Conservation (phyloP, 768 basidiomycete species). For the Auricularia cornea region DNA sequence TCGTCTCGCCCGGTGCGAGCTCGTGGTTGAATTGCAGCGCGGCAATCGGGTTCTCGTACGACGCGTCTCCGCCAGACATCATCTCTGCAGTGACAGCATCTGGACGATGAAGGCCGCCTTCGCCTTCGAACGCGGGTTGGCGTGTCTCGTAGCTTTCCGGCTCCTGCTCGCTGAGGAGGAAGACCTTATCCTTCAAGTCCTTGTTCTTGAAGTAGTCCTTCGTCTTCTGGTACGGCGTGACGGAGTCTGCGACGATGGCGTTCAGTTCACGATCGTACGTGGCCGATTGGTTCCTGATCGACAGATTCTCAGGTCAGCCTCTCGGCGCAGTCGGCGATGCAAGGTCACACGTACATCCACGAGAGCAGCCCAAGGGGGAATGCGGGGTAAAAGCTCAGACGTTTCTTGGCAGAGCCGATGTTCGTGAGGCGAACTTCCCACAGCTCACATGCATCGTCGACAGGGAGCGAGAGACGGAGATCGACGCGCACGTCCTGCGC, state of each 20-base stretch:
- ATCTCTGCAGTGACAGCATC: not conserved
- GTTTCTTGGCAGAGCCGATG: not conserved
- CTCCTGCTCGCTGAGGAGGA: not conserved
- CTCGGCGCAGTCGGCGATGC: not conserved
- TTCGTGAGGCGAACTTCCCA: not conserved
- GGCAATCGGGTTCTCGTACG: not conserved
- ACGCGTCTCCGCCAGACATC: conserved; percentile 1
- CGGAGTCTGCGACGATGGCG: not conserved
- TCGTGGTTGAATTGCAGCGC: not conserved
- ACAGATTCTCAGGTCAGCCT: not conserved
- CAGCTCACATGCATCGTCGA: not conserved
- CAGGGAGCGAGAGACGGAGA: not conserved
- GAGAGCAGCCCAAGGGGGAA: not conserved
- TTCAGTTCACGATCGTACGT: not conserved
- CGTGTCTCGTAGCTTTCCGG: conserved; percentile 1
- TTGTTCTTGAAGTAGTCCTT: conserved; percentile 2
- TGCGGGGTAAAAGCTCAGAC: not conserved
- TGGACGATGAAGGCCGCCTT: not conserved
- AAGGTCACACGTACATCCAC: not conserved
- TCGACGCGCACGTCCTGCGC: not conserved
- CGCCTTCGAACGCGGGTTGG: not conserved
- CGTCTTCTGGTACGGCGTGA: conserved; percentile 1
- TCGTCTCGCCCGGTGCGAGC: not conserved
- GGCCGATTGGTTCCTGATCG: not conserved
- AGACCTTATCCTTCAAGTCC: not conserved